Percentiles rank a stretch among this genome's conserved stretches.
Evolutionary conservation across 306 rosid species (phyloP).

Genomic region (Albizia julibrissin): DNA sequence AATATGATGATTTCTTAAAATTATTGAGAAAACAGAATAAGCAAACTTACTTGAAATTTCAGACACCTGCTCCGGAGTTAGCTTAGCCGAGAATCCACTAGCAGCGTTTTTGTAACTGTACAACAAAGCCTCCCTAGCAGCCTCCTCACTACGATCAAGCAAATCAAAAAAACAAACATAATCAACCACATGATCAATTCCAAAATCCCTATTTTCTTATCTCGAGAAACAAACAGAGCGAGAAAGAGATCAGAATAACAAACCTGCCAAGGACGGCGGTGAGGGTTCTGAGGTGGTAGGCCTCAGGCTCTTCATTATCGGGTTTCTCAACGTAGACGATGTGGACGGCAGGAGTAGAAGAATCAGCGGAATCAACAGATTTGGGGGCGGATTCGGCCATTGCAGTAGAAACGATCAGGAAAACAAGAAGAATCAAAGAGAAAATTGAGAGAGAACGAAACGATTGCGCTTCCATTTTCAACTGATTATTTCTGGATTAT

Average conservation of each 20-base stretch:
- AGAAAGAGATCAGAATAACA: background rate
- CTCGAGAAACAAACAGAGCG: slow-evolving; percentile 25
- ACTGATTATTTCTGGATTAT: background rate
- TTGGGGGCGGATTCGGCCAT: slow-evolving; percentile 50
- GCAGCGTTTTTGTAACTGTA: slow-evolving; percentile 89
- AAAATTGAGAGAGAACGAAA: background rate
- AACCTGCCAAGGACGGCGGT: slow-evolving; percentile 86
- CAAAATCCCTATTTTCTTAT: background rate
- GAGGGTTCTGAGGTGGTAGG: slow-evolving; percentile 85
- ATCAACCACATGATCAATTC: background rate
- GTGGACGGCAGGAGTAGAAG: slow-evolving; percentile 63
- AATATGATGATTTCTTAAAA: background rate
- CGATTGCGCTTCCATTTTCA: background rate
- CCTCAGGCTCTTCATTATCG: slow-evolving; percentile 65
- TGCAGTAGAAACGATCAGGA: background rate
- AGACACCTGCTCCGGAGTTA: slow-evolving; percentile 52
- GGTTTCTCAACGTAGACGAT: slow-evolving; percentile 82
- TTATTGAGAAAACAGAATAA: background rate
- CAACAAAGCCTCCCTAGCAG: slow-evolving; percentile 88
- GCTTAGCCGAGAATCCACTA: slow-evolving; percentile 94
- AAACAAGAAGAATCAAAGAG: background rate
- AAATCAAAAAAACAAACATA: background rate
- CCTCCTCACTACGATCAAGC: slow-evolving; percentile 63
- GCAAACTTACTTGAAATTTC: slow-evolving; percentile 51
- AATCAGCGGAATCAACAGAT: background rate